Conservation (phyloP, 306 rosid species). For the Delonix regia region DNA sequence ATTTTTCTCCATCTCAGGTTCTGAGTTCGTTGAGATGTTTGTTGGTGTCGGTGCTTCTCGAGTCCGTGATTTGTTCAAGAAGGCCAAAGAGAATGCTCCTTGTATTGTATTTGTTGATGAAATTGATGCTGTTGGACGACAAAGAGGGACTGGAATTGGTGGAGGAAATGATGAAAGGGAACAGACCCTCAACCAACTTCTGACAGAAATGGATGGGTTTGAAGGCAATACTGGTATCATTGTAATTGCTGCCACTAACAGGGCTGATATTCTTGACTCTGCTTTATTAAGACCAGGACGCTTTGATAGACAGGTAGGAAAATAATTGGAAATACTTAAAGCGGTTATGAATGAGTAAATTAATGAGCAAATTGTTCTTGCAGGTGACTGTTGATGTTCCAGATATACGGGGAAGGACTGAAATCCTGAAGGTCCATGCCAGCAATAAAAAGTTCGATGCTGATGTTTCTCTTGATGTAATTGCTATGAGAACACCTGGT, state of each 20-base stretch:
- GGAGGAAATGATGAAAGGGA: slow-evolving; percentile 99
- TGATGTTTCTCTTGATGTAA: slow-evolving; percentile 85
- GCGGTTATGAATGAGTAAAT: not conserved
- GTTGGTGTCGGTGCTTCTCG: slow-evolving; percentile 99
- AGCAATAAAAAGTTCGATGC: slow-evolving; percentile 85
- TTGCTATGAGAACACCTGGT: slow-evolving; percentile 99
- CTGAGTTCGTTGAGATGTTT: slow-evolving; percentile 98
- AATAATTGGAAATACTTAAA: slow-evolving; percentile 7
- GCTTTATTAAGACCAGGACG: slow-evolving; percentile 96
- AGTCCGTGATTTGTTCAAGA: slow-evolving; percentile 96
- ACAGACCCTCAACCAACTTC: slow-evolving; percentile 97
- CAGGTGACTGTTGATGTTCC: slow-evolving; percentile 97
- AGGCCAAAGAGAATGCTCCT: slow-evolving; percentile 99
- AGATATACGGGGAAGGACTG: slow-evolving; percentile 91
- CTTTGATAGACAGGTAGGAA: slow-evolving; percentile 84
- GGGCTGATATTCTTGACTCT: slow-evolving; percentile 97
- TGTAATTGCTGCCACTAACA: slow-evolving; percentile 97
- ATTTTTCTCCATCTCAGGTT: slow-evolving; percentile 96
- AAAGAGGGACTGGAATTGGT: slow-evolving; percentile 96
- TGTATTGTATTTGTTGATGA: slow-evolving; percentile 99
- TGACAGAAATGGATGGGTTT: slow-evolving; percentile 99
- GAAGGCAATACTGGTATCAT: slow-evolving; percentile 96
- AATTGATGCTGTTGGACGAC: slow-evolving; percentile 98
- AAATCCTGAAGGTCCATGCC: slow-evolving; percentile 93
- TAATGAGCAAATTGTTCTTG: slow-evolving; percentile 39